Percentiles rank a stretch among this genome's conserved stretches.
phyloP scores from a whole-genome alignment of 176 grass and related monocot species.

The Carex scoparia region DNA sequence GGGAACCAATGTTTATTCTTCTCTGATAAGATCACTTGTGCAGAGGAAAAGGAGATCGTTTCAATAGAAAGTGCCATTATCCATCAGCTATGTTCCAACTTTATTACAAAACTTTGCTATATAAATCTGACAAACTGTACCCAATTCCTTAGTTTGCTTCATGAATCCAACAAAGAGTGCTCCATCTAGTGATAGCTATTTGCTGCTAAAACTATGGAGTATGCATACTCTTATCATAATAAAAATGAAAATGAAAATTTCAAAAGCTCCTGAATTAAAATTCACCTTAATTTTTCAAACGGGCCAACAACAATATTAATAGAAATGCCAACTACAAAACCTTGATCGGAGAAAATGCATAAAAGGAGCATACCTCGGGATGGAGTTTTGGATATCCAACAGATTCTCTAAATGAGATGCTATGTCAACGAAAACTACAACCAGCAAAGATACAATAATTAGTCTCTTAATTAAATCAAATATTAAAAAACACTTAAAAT shows the following conservation, averaged over 20 bases:
- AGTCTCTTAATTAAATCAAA: too few relatives aligned
- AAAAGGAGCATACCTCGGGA: constrained; percentile 79
- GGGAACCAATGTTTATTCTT: constrained; percentile 25
- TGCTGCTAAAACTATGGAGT: not conserved
- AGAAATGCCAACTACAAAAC: constrained; percentile 19
- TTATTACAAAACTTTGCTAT: not conserved
- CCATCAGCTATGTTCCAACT: not conserved
- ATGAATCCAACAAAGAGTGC: not conserved
- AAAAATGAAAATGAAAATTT: not conserved
- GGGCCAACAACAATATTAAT: not conserved
- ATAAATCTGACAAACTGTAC: not conserved
- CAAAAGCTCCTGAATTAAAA: not conserved
- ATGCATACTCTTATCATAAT: not conserved
- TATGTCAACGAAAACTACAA: constrained; percentile 42
- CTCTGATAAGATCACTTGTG: constrained; percentile 87
- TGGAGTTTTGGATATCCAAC: constrained; percentile 74
- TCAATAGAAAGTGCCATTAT: not conserved
- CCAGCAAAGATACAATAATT: too few relatives aligned
- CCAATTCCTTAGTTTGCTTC: not conserved
- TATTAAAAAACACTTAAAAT: constrained; percentile 30
- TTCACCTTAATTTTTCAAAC: not conserved
- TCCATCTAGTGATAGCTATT: not conserved
- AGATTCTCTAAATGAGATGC: constrained; percentile 75
- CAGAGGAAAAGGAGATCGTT: constrained; percentile 2
- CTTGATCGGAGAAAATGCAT: constrained; percentile 97